Evolutionary conservation across 1,139 yeast species (phyloP).

Genomic region (Nakaseomyces uthaithaninus): DNA sequence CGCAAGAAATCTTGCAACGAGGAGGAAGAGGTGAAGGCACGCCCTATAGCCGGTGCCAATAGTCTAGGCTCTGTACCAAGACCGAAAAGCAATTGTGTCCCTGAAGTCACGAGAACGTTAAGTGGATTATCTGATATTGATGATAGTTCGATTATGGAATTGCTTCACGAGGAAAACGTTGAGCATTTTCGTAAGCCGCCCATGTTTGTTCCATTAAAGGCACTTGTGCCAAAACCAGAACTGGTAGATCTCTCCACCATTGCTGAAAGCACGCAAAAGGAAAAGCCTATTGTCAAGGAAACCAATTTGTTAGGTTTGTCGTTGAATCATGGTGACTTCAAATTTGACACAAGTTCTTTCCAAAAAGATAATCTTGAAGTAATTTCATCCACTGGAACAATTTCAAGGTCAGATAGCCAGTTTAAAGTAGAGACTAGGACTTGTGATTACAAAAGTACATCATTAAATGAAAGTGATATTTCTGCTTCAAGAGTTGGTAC

Average conservation of each 20-base stretch:
- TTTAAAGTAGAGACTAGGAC: too few relatives aligned
- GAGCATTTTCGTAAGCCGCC: background rate
- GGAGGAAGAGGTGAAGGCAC: background rate
- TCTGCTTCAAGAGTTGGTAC: background rate
- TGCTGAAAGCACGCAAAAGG: constrained; percentile 4
- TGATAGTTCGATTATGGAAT: constrained; percentile 5
- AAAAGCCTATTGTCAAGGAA: background rate
- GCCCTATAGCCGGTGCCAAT: constrained; percentile 4
- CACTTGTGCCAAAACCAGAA: constrained; percentile 4
- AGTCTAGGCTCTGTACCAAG: too few relatives aligned
- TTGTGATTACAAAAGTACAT: too few relatives aligned
- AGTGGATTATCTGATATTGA: constrained; percentile 3
- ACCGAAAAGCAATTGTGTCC: too few relatives aligned
- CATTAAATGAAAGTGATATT: too few relatives aligned
- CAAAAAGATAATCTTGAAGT: too few relatives aligned
- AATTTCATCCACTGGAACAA: too few relatives aligned
- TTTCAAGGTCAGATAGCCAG: too few relatives aligned
- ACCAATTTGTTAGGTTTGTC: background rate
- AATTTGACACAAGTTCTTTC: too few relatives aligned
- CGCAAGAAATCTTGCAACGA: constrained; percentile 1
- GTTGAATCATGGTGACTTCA: background rate
- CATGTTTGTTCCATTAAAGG: constrained; percentile 6
- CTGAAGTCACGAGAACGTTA: background rate
- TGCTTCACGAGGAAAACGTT: constrained; percentile 1
- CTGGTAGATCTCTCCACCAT: background rate